phyloP scores from a whole-genome alignment of 352 stramenopile species.

The Globisporangium rhizosaccharum region DNA sequence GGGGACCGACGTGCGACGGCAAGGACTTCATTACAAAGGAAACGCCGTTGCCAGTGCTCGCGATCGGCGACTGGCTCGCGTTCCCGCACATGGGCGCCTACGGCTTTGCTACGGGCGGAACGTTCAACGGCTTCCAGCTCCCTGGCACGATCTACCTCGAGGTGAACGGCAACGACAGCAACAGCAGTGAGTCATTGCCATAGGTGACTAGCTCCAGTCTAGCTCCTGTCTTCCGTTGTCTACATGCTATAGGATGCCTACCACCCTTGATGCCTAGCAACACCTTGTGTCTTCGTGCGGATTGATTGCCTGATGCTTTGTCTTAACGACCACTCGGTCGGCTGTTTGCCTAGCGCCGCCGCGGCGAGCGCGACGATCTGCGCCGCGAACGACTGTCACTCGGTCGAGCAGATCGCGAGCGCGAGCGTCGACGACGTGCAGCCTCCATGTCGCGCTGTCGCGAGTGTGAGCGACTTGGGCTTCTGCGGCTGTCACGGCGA shows the following conservation, averaged over 20 bases:
- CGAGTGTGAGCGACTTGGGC: background rate
- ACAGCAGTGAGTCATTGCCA: background rate
- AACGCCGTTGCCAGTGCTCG: constrained; percentile 26
- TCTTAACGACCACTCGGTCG: no score
- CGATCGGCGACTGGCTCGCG: constrained; percentile 49
- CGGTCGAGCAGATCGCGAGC: background rate
- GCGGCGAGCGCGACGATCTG: background rate
- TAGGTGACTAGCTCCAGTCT: no score
- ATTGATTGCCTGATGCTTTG: no score
- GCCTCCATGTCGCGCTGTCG: background rate
- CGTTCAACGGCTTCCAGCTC: constrained; percentile 48
- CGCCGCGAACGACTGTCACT: background rate
- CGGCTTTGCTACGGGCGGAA: constrained; percentile 43
- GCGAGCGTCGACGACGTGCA: no score
- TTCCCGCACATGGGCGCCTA: constrained; percentile 55
- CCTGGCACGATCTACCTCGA: constrained; percentile 39
- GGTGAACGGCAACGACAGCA: constrained; percentile 2
- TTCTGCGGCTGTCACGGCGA: background rate
- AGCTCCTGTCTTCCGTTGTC: no score
- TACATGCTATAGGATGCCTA: no score
- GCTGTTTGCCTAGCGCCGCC: no score
- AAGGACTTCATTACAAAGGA: constrained; percentile 42
- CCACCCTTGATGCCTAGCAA: no score
- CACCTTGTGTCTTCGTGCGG: no score
- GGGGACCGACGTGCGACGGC: constrained; percentile 47